Evolutionary conservation across 768 basidiomycete genomes (phyloP).

Genomic region (Mycena vitilis): DNA sequence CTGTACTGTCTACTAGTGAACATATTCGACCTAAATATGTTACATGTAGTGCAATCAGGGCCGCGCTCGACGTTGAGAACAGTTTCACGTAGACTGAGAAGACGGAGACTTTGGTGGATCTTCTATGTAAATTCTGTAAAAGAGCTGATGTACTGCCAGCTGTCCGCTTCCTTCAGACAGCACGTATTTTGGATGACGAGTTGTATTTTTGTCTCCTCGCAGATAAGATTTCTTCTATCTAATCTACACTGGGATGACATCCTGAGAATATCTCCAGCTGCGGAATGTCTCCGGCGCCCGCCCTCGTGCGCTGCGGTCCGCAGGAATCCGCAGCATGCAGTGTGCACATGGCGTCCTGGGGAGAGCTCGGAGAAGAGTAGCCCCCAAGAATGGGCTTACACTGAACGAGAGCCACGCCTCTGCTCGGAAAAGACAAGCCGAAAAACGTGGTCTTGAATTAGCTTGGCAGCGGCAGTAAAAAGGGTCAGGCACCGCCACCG

Average conservation of each 20-base stretch:
- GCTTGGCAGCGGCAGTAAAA: not conserved
- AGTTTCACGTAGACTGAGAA: not conserved
- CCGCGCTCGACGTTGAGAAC: not conserved
- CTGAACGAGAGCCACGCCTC: too few species aligned
- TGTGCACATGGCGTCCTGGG: too few species aligned
- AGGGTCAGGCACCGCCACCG: not conserved
- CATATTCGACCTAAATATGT: too few species aligned
- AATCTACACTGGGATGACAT: not conserved
- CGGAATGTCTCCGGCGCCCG: constrained; percentile 1
- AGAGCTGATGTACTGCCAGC: not conserved
- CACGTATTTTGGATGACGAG: not conserved
- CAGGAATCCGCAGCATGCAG: too few species aligned
- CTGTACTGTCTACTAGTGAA: too few species aligned
- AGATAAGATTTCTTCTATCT: not conserved
- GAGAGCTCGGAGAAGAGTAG: too few species aligned
- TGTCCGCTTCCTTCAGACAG: not conserved
- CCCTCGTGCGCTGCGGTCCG: not conserved
- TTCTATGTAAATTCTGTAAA: not conserved
- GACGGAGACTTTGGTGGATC: not conserved
- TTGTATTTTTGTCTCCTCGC: constrained; percentile 1
- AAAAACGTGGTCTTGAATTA: too few species aligned
- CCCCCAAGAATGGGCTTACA: too few species aligned
- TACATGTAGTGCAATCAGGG: not conserved
- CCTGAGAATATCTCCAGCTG: not conserved
- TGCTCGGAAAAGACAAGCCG: too few species aligned